A percentile compares a stretch with the other conserved stretches of the same genome.
Conservation (phyloP, 2,329 filamentous ascomycete species). For the Colletotrichum phormii region DNA sequence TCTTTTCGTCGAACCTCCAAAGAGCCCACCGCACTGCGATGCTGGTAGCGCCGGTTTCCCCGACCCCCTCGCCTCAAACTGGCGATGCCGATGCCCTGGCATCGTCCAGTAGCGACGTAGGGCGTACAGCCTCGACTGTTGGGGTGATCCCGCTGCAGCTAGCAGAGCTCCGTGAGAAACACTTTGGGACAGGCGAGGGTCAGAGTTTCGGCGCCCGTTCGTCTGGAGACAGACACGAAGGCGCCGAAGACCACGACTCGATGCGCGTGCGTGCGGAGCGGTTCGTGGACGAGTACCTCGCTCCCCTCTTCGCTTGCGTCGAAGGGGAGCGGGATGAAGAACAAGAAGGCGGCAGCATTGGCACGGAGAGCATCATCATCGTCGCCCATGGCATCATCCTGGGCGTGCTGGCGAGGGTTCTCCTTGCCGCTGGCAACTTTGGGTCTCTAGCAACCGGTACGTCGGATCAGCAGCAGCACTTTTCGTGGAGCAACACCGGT, state of each 20-base stretch:
- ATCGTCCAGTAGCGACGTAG: neutral
- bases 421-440: constrained; percentile 35
- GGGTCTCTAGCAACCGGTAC: constrained; percentile 34
- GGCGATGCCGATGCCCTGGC: constrained; percentile 58
- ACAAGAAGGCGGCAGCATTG: neutral
- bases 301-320: constrained; percentile 57
- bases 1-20: constrained; percentile 84
- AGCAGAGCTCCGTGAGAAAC: constrained; percentile 74
- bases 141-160: constrained; percentile 53
- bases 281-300: constrained; percentile 75
- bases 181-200: constrained; percentile 80
- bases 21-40: constrained; percentile 79
- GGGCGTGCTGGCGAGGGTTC: constrained; percentile 73
- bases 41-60: constrained; percentile 55
- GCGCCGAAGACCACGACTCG: constrained; percentile 75
- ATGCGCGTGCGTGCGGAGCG: constrained; percentile 72
- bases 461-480: constrained; percentile 41
- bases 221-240: constrained; percentile 48
- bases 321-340: constrained; percentile 37
- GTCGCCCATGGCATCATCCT: constrained; percentile 89
- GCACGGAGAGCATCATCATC: constrained; percentile 62
- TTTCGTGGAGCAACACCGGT: constrained; percentile 66
- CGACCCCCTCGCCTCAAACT: too few species aligned
- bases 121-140: neutral
- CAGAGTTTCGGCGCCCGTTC: constrained; percentile 59